These are phyloP conservation scores for Monosporascus sp. DNA, from an alignment of 2,329 filamentous ascomycete species.

Conservation along the genomic window DNA sequence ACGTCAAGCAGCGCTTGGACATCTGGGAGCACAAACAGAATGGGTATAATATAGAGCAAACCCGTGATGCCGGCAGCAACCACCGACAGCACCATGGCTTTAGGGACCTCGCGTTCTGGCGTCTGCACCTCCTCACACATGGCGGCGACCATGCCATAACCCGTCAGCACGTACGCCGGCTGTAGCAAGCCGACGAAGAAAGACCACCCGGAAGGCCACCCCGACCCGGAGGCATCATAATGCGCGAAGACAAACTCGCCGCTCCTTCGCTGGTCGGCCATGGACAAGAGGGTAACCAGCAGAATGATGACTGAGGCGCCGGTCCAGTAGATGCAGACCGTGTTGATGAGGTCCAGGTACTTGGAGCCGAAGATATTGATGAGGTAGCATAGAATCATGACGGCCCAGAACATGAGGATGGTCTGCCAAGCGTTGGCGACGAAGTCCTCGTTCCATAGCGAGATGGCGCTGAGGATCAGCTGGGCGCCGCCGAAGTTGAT, in stretches of 20 bases:
- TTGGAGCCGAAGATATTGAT: conserved; percentile 61
- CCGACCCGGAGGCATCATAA: conserved; percentile 59
- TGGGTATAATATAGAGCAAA: conserved; percentile 62
- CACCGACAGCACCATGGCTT: conserved; percentile 65
- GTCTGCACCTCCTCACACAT: conserved; percentile 71
- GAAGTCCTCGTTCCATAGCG: conserved; percentile 65
- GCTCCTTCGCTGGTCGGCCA: conserved; percentile 51
- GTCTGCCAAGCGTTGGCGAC: conserved; percentile 65
- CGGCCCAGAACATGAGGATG: conserved; percentile 65
- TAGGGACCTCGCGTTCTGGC: conserved; percentile 63
- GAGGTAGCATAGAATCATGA: conserved; percentile 58
- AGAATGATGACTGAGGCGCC: conserved; percentile 51
- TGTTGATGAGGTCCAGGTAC: conserved; percentile 62
- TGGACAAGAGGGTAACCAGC: conserved; percentile 48
- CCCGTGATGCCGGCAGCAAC: conserved; percentile 62
- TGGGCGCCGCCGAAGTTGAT: conserved; percentile 69
- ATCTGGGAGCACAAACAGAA: conserved; percentile 70
- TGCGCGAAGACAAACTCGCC: conserved; percentile 63
- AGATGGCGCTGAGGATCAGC: conserved; percentile 60
- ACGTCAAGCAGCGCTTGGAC: conserved; percentile 58
- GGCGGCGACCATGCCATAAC: conserved; percentile 65
- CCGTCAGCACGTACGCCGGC: conserved; percentile 55
- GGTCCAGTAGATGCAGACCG: conserved; percentile 70
- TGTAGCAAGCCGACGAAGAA: conserved; percentile 68
- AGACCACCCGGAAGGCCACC: conserved; percentile 65